These are phyloP conservation scores for Macadamia integrifolia DNA, from an alignment of 164 flowering plant species.

Conservation along the genomic window DNA sequence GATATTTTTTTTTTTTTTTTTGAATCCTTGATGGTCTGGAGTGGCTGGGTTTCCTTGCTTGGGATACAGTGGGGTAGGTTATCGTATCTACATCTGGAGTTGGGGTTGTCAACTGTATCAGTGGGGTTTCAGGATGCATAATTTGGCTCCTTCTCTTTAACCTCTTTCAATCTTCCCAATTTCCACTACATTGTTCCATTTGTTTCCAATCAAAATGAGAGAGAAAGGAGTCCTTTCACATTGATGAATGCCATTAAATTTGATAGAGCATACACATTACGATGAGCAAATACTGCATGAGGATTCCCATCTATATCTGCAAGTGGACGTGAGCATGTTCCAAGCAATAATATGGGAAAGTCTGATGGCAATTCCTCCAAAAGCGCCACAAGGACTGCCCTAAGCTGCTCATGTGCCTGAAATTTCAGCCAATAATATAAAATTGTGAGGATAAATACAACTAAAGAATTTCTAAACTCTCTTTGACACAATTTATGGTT, in stretches of 20 bases:
- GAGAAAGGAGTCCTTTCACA: not conserved
- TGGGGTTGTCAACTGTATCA: no score
- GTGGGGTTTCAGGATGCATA: no score
- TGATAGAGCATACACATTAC: constrained; percentile 61
- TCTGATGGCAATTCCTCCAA: constrained; percentile 93
- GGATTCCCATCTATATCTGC: constrained; percentile 37
- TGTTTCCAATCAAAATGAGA: no score
- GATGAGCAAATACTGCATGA: constrained; percentile 53
- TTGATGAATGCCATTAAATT: not conserved
- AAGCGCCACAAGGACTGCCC: constrained; percentile 76
- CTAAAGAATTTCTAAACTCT: not conserved
- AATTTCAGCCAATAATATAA: constrained; percentile 10
- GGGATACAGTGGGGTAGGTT: no score
- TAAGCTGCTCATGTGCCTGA: constrained; percentile 96
- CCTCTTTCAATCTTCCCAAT: no score
- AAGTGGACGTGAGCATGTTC: constrained; percentile 50
- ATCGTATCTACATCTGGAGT: no score
- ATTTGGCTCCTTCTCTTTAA: no score
- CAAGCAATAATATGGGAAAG: constrained; percentile 74
- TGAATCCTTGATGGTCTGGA: no score
- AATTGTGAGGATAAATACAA: constrained; percentile 7
- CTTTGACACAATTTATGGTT: not conserved
- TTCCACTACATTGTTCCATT: no score
- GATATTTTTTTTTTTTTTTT: no score
- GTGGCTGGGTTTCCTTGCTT: no score